These are phyloP conservation scores for Lentinus brumalis DNA, from an alignment of 768 basidiomycete genomes.

Conservation along the genomic window DNA sequence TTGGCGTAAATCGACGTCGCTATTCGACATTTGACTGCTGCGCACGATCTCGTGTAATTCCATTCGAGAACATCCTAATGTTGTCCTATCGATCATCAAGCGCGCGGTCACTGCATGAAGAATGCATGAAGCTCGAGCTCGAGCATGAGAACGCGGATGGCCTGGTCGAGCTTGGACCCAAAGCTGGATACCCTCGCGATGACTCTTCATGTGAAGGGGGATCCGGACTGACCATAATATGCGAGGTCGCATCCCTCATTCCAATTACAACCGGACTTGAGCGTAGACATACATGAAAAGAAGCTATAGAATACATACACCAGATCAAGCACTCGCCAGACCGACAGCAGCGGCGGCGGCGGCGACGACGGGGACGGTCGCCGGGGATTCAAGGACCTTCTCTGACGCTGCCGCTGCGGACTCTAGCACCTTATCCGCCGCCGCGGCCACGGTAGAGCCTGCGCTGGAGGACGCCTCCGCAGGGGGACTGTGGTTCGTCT, in stretches of 20 bases:
- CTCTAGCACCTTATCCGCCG: conserved; percentile 15
- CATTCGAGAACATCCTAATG: too few relatives aligned
- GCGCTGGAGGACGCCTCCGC: conserved; percentile 15
- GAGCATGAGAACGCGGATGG: too few relatives aligned
- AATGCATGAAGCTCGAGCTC: too few relatives aligned
- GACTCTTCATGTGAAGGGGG: too few relatives aligned
- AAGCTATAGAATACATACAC: conserved; percentile 5
- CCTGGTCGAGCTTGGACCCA: too few relatives aligned
- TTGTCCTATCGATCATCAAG: too few relatives aligned
- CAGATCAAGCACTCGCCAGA: conserved; percentile 15
- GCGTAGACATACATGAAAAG: background rate
- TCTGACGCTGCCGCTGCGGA: conserved; percentile 20
- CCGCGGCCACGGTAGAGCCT: conserved; percentile 9
- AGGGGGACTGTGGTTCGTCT: conserved; percentile 32
- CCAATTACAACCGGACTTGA: conserved; percentile 1
- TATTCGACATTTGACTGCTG: too few relatives aligned
- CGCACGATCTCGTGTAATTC: too few relatives aligned
- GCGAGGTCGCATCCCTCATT: too few relatives aligned
- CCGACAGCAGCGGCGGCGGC: conserved; percentile 19
- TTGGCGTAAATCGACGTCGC: background rate
- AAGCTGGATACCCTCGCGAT: too few relatives aligned
- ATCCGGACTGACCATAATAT: too few relatives aligned
- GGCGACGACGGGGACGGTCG: conserved; percentile 20
- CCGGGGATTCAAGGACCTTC: conserved; percentile 24
- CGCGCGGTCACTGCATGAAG: too few relatives aligned